Evolutionary conservation across 306 rosid genomes (phyloP).

Genomic region (Vigna hirtella): DNA sequence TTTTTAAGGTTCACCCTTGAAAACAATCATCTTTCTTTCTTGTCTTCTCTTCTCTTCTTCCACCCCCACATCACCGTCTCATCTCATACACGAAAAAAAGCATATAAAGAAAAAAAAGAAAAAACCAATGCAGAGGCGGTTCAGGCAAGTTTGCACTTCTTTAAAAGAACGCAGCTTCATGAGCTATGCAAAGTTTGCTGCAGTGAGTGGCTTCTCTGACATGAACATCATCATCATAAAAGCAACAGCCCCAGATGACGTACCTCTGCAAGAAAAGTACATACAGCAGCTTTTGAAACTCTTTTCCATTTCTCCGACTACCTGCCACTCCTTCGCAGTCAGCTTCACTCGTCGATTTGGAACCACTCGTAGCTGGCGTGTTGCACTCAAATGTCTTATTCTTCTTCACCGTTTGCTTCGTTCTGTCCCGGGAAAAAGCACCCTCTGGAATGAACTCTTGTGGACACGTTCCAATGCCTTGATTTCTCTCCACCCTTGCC

Average conservation of each 20-base stretch:
- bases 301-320: constrained; percentile 68
- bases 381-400: constrained; percentile 81
- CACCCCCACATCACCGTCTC: neutral
- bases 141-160: constrained; percentile 55
- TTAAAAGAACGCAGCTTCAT: constrained; percentile 62
- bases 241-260: constrained; percentile 74
- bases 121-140: constrained; percentile 20
- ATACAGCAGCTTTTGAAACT: constrained; percentile 61
- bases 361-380: constrained; percentile 70
- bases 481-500: constrained; percentile 70
- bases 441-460: constrained; percentile 55
- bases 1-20: neutral
- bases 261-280: constrained; percentile 67
- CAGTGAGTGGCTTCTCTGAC: constrained; percentile 62
- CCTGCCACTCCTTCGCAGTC: constrained; percentile 56
- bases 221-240: constrained; percentile 64
- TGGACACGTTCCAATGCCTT: constrained; percentile 62
- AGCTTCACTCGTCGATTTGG: constrained; percentile 74
- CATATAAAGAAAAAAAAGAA: neutral
- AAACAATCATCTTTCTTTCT: neutral
- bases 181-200: constrained; percentile 73
- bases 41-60: no score
- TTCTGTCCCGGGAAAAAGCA: constrained; percentile 53
- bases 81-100: neutral
- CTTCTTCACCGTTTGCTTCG: constrained; percentile 85